Conservation (phyloP, 1,139 yeast species). For the Sugiyamaella japonica region DNA sequence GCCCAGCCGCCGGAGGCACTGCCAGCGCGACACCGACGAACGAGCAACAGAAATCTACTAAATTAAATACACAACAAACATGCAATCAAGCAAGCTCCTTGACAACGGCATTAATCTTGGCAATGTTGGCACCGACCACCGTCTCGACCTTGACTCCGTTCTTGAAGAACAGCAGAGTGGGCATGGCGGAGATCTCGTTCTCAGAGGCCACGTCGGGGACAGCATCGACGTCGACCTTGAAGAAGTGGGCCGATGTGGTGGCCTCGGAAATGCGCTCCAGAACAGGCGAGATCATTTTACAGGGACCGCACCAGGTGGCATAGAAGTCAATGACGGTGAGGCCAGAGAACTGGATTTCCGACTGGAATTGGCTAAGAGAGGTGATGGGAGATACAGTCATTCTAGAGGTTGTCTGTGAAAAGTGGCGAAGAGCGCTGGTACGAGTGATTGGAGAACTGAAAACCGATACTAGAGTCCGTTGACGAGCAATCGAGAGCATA, state of each 20-base stretch:
- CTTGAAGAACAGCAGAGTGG: constrained; percentile 80
- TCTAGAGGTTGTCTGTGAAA: constrained; percentile 21
- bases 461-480: constrained; percentile 8
- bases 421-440: constrained; percentile 7
- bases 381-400: constrained; percentile 29
- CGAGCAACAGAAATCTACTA: background rate
- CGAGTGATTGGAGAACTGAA: constrained; percentile 1
- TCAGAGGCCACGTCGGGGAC: constrained; percentile 70
- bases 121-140: constrained; percentile 86
- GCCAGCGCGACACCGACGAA: background rate
- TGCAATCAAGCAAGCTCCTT: constrained; percentile 30
- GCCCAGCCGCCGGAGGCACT: constrained; percentile 1
- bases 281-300: constrained; percentile 92
- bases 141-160: constrained; percentile 68
- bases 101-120: constrained; percentile 71
- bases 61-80: background rate
- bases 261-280: constrained; percentile 69
- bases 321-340: constrained; percentile 79
- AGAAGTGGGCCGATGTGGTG: constrained; percentile 62
- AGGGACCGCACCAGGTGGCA: constrained; percentile 98
- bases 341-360: constrained; percentile 27
- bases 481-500: constrained; percentile 15
- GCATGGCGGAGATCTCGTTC: constrained; percentile 82
- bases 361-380: constrained; percentile 28
- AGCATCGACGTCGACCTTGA: constrained; percentile 85